Conservation (phyloP, 331 rosid species). For the Malus hybrid region DNA sequence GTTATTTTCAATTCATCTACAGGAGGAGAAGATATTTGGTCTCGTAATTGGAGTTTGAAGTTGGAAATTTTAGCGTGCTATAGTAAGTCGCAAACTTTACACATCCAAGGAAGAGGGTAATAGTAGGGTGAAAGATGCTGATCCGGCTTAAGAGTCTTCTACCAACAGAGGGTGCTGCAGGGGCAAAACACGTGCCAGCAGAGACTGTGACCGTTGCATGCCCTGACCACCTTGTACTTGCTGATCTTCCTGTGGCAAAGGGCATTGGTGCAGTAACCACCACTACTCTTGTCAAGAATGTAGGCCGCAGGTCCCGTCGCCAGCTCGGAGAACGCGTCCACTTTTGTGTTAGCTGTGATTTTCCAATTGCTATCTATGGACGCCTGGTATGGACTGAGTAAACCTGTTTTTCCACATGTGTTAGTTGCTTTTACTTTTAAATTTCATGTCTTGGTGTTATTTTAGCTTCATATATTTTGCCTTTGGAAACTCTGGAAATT, state of each 20-base stretch:
- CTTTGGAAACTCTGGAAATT: too few relatives aligned
- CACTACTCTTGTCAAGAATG: slow-evolving; percentile 56
- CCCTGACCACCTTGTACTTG: slow-evolving; percentile 93
- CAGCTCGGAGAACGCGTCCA: slow-evolving; percentile 96
- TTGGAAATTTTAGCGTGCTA: not conserved
- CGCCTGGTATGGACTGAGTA: slow-evolving; percentile 49
- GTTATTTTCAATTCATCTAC: not conserved
- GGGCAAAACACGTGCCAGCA: slow-evolving; percentile 45
- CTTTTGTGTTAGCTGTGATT: slow-evolving; percentile 95
- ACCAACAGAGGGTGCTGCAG: slow-evolving; percentile 51
- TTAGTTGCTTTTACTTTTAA: not conserved
- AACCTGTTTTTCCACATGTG: not conserved
- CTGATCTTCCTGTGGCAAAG: slow-evolving; percentile 95
- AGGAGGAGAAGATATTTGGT: slow-evolving; percentile 2
- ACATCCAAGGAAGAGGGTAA: not conserved
- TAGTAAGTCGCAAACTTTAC: not conserved
- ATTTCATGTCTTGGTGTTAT: too few relatives aligned
- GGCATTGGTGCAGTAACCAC: slow-evolving; percentile 82
- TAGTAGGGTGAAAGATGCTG: slow-evolving; percentile 46
- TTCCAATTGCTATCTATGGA: slow-evolving; percentile 82
- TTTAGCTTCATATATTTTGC: too few relatives aligned
- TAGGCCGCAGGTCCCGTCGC: slow-evolving; percentile 92
- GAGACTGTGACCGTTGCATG: slow-evolving; percentile 90
- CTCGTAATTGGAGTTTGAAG: not conserved
- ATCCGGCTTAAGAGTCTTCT: slow-evolving; percentile 79